Evolutionary conservation across 2,329 filamentous ascomycete species (phyloP).

Genomic region (Periconia digitata): DNA sequence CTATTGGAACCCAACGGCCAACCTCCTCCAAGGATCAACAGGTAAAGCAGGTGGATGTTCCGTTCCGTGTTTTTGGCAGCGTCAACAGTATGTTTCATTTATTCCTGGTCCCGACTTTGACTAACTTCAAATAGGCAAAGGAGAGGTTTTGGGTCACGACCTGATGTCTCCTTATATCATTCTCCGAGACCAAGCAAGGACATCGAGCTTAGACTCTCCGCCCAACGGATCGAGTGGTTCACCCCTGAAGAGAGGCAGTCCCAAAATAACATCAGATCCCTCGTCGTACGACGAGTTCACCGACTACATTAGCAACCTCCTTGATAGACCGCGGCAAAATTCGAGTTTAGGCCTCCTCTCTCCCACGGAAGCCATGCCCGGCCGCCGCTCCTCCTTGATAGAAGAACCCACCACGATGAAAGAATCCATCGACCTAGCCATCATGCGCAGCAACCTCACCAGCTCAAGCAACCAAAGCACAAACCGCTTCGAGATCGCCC

Average conservation of each 20-base stretch:
- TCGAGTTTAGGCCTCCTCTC: conserved; percentile 64
- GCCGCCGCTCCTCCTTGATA: conserved; percentile 54
- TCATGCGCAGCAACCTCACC: conserved; percentile 66
- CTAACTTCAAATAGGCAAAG: conserved; percentile 54
- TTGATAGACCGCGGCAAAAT: conserved; percentile 38
- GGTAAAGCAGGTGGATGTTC: conserved; percentile 86
- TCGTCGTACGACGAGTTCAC: conserved; percentile 38
- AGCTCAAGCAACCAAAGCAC: conserved; percentile 71
- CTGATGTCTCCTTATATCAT: conserved; percentile 93
- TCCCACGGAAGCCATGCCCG: conserved; percentile 61
- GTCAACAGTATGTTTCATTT: conserved; percentile 67
- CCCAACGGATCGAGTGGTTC: conserved; percentile 14
- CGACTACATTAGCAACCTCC: conserved; percentile 51
- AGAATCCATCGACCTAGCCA: conserved; percentile 88
- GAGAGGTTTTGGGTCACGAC: conserved; percentile 89
- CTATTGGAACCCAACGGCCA: conserved; percentile 87
- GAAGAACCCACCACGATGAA: conserved; percentile 67
- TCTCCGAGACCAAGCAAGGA: conserved; percentile 75
- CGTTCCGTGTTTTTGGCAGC: conserved; percentile 89
- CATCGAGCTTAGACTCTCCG: conserved; percentile 37
- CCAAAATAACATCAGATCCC: conserved; percentile 46
- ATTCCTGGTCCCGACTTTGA: background rate
- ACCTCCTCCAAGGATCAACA: conserved; percentile 74
- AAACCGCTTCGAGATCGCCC: conserved; percentile 94
- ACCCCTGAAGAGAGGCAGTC: conserved; percentile 18